Percentiles rank a stretch among this genome's conserved stretches.
Conservation (phyloP, 1,284 basidiomycete genomes). For the Filobasidium uniguttulatum region DNA sequence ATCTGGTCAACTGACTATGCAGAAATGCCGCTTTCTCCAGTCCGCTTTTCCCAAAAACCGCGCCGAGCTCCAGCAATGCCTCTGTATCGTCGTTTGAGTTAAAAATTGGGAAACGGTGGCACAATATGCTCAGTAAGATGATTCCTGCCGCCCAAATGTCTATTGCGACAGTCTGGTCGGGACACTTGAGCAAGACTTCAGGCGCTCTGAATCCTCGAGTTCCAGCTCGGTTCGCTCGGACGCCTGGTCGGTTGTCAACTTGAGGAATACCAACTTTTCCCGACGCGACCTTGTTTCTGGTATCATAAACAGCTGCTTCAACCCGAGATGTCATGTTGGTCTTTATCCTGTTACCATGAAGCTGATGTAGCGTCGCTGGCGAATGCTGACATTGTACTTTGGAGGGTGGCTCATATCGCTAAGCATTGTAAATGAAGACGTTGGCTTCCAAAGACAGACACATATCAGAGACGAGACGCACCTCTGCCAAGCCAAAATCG, state of each 20-base stretch:
- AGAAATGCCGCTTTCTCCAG: conserved; percentile 79
- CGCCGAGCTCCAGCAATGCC: conserved; percentile 85
- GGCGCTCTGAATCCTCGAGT: conserved; percentile 94
- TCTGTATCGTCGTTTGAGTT: conserved; percentile 90
- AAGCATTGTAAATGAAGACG: background rate
- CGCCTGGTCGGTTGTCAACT: conserved; percentile 49
- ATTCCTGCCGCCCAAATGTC: conserved; percentile 94
- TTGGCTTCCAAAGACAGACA: background rate
- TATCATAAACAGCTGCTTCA: conserved; percentile 47
- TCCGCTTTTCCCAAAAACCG: conserved; percentile 65
- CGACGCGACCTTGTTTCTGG: conserved; percentile 42
- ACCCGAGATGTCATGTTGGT: conserved; percentile 27
- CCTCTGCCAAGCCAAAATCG: conserved; percentile 89
- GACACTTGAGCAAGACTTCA: conserved; percentile 90
- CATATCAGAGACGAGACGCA: conserved; percentile 36
- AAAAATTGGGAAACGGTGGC: conserved; percentile 86
- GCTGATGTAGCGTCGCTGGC: conserved; percentile 45
- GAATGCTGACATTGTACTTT: conserved; percentile 54
- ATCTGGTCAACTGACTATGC: conserved; percentile 54
- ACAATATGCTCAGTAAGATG: conserved; percentile 83
- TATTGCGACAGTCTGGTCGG: conserved; percentile 83
- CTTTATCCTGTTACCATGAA: conserved; percentile 47
- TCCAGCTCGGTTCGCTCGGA: conserved; percentile 91
- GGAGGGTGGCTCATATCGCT: conserved; percentile 36
- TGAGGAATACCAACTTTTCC: conserved; percentile 36